Evolutionary conservation across 2,329 filamentous ascomycete genomes (phyloP).

Genomic region (Nemania sp.): DNA sequence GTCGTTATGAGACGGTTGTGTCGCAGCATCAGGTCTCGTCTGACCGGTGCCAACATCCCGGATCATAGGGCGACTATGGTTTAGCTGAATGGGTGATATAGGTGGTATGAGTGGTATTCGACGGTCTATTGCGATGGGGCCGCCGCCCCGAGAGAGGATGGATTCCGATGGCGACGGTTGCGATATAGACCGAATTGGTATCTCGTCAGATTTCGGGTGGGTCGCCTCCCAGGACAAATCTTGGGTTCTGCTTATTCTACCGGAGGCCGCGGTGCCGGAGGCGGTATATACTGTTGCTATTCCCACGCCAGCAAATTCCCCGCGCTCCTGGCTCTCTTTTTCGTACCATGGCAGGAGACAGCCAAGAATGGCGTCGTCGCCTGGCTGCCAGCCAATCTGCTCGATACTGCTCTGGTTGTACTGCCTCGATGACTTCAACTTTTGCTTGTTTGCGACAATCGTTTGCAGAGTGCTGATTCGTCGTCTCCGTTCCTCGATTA

Average conservation of each 20-base stretch:
- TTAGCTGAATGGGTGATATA: not conserved
- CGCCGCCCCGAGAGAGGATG: not conserved
- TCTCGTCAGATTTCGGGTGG: not conserved
- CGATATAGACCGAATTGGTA: not conserved
- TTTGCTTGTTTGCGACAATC: constrained; percentile 57
- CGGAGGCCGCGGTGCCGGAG: not conserved
- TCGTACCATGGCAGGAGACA: constrained; percentile 29
- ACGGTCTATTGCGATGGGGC: not conserved
- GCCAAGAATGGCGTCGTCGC: constrained; percentile 21
- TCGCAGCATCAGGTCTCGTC: not conserved
- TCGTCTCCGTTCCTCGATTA: constrained; percentile 60
- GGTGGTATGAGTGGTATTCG: not conserved
- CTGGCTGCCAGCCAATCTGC: constrained; percentile 16
- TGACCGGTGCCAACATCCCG: not conserved
- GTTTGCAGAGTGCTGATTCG: constrained; percentile 55
- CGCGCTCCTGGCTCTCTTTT: not conserved
- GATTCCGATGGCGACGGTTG: not conserved
- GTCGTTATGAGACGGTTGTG: not conserved
- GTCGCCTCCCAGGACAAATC: not conserved
- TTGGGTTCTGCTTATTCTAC: not conserved
- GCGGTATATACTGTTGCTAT: not conserved
- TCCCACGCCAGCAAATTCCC: not conserved
- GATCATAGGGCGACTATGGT: not conserved
- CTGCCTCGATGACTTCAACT: constrained; percentile 47
- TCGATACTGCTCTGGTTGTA: constrained; percentile 33